A percentile compares a stretch with the other conserved stretches of the same genome.
These are phyloP conservation scores for Agaricus blazei DNA, from an alignment of 768 basidiomycete genomes.

Conservation along the genomic window DNA sequence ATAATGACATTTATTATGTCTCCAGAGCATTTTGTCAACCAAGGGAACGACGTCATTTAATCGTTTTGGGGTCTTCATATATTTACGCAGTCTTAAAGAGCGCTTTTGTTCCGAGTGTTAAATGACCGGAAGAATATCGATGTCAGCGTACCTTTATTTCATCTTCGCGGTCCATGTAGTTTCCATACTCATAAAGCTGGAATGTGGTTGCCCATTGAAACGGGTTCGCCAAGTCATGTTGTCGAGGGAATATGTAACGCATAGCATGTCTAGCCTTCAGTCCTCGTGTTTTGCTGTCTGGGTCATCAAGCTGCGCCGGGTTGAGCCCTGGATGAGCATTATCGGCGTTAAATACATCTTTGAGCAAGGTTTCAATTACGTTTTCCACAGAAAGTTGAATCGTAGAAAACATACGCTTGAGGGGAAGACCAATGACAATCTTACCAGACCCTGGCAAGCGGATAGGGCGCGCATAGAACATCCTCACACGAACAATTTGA, in stretches of 20 bases:
- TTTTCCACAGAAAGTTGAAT: background rate
- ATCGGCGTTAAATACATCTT: slow-evolving; percentile 46
- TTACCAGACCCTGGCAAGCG: slow-evolving; percentile 42
- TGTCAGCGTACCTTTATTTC: slow-evolving; percentile 61
- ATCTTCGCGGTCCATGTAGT: slow-evolving; percentile 56
- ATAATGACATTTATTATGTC: slow-evolving; percentile 68
- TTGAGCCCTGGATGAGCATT: background rate
- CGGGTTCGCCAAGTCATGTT: slow-evolving; percentile 61
- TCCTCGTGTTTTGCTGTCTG: slow-evolving; percentile 36
- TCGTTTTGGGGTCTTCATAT: slow-evolving; percentile 67
- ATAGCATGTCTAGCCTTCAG: slow-evolving; percentile 57
- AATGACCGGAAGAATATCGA: background rate
- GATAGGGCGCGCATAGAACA: slow-evolving; percentile 67
- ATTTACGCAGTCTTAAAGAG: slow-evolving; percentile 27
- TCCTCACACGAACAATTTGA: slow-evolving; percentile 42
- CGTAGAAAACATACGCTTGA: slow-evolving; percentile 45
- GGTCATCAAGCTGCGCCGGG: slow-evolving; percentile 12
- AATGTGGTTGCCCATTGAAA: slow-evolving; percentile 32
- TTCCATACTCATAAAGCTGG: slow-evolving; percentile 31
- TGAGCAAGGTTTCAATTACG: slow-evolving; percentile 29
- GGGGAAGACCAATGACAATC: slow-evolving; percentile 62
- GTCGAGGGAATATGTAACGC: slow-evolving; percentile 83
- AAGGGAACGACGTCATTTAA: slow-evolving; percentile 50
- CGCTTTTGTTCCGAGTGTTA: background rate
- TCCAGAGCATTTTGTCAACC: slow-evolving; percentile 58